Evolutionary conservation across 306 rosid species (phyloP).

Genomic region (Morella rubra): DNA sequence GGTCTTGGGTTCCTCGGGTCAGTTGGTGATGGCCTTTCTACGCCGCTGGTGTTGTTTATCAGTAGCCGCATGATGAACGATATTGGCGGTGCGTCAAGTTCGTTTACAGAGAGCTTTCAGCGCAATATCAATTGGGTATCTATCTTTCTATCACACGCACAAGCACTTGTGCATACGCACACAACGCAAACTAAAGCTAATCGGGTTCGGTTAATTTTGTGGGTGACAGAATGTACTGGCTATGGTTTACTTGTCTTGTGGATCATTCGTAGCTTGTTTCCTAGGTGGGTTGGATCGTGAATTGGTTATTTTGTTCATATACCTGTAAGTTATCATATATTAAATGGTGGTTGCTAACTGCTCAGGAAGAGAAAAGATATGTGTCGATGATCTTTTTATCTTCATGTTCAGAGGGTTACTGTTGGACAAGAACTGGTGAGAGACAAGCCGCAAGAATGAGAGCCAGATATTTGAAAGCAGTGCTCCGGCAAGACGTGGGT

Average conservation of each 20-base stretch:
- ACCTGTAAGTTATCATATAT: neutral
- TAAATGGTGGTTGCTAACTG: neutral
- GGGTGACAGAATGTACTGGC: constrained; percentile 72
- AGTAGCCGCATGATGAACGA: constrained; percentile 52
- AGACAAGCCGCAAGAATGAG: constrained; percentile 91
- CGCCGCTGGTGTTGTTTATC: constrained; percentile 24
- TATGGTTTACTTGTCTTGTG: constrained; percentile 63
- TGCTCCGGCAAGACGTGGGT: constrained; percentile 84
- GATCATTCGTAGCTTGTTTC: constrained; percentile 64
- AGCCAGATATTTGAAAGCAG: constrained; percentile 74
- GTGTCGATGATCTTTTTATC: neutral
- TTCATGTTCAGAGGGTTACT: constrained; percentile 66
- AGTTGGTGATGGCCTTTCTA: constrained; percentile 18
- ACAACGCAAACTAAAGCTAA: neutral
- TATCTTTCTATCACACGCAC: neutral
- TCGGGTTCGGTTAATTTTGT: constrained; percentile 11
- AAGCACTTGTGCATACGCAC: neutral
- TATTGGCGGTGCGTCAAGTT: constrained; percentile 29
- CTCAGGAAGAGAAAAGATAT: too few relatives aligned
- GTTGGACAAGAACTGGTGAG: constrained; percentile 97
- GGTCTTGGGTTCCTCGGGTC: constrained; percentile 31
- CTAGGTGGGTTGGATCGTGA: constrained; percentile 55
- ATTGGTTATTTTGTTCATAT: neutral
- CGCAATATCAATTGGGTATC: constrained; percentile 39
- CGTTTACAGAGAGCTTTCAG: constrained; percentile 10